These are phyloP conservation scores for Podaxis carcinomalis DNA, from an alignment of 768 basidiomycete species.

Conservation along the genomic window DNA sequence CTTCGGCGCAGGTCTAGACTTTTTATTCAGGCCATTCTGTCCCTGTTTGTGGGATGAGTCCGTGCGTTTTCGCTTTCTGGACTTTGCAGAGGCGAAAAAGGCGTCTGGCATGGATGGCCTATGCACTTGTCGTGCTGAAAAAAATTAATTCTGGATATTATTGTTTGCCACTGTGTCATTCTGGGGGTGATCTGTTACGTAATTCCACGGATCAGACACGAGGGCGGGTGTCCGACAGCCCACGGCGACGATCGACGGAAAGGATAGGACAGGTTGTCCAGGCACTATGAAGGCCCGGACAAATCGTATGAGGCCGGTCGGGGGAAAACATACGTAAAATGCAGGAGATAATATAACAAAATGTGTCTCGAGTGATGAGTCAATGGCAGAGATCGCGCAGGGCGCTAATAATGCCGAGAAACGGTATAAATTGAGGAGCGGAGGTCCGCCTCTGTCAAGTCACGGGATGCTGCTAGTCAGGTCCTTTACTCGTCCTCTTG, in stretches of 20 bases:
- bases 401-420: background rate
- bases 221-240: background rate
- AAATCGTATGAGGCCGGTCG: background rate
- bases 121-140: background rate
- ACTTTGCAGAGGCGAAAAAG: conserved; percentile 67
- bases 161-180: background rate
- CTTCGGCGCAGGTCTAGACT: conserved; percentile 15
- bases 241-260: background rate
- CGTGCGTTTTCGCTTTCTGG: conserved; percentile 58
- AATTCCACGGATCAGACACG: background rate
- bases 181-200: background rate
- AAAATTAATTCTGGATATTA: background rate
- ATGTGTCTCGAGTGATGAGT: background rate
- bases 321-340: background rate
- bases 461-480: conserved; percentile 11
- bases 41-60: conserved; percentile 20
- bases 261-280: background rate
- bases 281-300: background rate
- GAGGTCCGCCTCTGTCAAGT: background rate
- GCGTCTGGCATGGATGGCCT: conserved; percentile 65
- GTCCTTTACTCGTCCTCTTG: conserved; percentile 3
- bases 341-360: too few relatives aligned
- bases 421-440: background rate
- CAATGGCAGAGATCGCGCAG: background rate
- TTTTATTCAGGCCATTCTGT: conserved; percentile 6